Evolutionary conservation across 257 asterid genomes (phyloP).

Genomic region (Gentiana dahurica): DNA sequence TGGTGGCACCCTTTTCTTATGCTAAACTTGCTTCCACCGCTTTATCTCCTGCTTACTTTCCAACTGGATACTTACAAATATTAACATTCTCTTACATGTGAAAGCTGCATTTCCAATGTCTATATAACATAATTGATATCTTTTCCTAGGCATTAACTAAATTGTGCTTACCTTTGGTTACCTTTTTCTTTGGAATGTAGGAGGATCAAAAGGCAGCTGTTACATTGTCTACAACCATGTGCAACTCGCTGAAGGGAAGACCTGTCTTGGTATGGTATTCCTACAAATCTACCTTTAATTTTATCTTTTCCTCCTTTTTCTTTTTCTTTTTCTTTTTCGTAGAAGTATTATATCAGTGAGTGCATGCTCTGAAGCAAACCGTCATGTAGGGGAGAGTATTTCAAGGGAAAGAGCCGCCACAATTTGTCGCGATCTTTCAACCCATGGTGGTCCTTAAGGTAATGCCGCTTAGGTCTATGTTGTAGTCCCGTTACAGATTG

Average conservation of each 20-base stretch:
- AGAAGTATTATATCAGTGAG: slow-evolving; percentile 7
- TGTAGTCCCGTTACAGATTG: too few relatives aligned
- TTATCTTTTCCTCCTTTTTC: not conserved
- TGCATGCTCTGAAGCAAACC: slow-evolving; percentile 1
- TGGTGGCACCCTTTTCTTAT: too few relatives aligned
- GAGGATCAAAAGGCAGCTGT: slow-evolving; percentile 66
- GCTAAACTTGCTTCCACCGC: too few relatives aligned
- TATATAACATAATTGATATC: not conserved
- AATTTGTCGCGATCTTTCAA: slow-evolving; percentile 80
- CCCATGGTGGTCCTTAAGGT: slow-evolving; percentile 94
- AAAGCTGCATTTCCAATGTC: not conserved
- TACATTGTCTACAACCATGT: slow-evolving; percentile 51
- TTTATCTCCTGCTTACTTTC: too few relatives aligned
- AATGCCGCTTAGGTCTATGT: slow-evolving; percentile 4
- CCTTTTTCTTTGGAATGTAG: slow-evolving; percentile 24
- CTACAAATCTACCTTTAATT: not conserved
- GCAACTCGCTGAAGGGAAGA: slow-evolving; percentile 80
- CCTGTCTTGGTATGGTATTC: slow-evolving; percentile 71
- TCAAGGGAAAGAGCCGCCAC: slow-evolving; percentile 98
- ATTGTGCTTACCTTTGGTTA: too few relatives aligned
- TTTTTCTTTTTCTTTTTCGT: slow-evolving; percentile 11
- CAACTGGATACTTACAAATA: not conserved
- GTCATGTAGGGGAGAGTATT: slow-evolving; percentile 62
- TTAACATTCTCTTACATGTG: not conserved
- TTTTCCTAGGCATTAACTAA: too few relatives aligned